Evolutionary conservation across 176 grass and related monocot species (phyloP).

Genomic region (Carex cristatella): DNA sequence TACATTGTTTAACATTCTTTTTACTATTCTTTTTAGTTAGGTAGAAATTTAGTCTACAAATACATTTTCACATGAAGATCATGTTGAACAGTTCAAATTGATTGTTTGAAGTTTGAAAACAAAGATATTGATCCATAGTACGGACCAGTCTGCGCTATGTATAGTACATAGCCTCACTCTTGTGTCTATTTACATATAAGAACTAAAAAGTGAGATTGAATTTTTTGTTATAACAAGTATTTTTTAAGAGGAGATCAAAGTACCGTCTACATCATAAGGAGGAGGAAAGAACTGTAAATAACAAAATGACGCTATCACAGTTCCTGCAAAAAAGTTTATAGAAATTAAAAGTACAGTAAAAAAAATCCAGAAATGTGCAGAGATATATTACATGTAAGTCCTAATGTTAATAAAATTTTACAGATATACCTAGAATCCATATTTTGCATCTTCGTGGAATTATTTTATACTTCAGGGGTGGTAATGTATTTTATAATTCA

Average conservation of each 20-base stretch:
- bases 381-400: background rate
- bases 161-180: too few relatives aligned
- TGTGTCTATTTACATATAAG: background rate
- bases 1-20: too few relatives aligned
- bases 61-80: too few relatives aligned
- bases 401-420: background rate
- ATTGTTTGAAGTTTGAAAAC: too few relatives aligned
- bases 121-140: too few relatives aligned
- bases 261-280: slow-evolving; percentile 62
- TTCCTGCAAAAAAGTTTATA: slow-evolving; percentile 33
- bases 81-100: too few relatives aligned
- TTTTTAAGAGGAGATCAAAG: background rate
- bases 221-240: background rate
- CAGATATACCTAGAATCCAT: background rate
- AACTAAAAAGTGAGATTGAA: background rate
- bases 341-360: background rate
- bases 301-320: slow-evolving; percentile 67
- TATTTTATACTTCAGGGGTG: too few relatives aligned
- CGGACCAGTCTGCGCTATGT: too few relatives aligned
- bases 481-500: too few relatives aligned
- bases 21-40: too few relatives aligned
- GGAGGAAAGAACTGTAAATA: slow-evolving; percentile 82
- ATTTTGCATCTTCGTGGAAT: too few relatives aligned
- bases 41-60: too few relatives aligned
- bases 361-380: background rate